Evolutionary conservation across 2,329 filamentous ascomycete species (phyloP).

Genomic region (Pestalotiopsis sp.): DNA sequence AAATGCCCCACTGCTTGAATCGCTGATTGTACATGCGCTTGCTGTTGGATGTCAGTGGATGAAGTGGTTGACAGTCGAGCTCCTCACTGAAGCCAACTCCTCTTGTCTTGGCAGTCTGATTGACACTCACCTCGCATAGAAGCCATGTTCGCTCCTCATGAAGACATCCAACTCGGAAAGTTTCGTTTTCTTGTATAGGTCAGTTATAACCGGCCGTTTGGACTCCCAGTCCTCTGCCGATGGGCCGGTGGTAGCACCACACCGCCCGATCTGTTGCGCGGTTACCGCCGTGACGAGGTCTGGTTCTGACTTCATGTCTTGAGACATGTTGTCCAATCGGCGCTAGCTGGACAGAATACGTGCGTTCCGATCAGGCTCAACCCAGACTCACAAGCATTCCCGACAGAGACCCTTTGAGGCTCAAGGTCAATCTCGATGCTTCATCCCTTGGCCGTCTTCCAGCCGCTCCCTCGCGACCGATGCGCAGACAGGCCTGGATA

Average conservation of each 20-base stretch:
- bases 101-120: background rate
- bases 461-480: background rate
- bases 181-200: constrained; percentile 6
- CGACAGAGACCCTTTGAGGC: background rate
- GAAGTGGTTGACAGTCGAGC: background rate
- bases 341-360: background rate
- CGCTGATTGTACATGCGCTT: constrained; percentile 13
- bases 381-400: background rate
- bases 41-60: background rate
- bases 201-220: background rate
- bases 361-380: background rate
- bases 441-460: background rate
- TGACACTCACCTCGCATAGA: constrained; percentile 5
- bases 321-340: constrained; percentile 1
- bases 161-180: background rate
- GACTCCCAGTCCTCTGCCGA: constrained; percentile 7
- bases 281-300: background rate
- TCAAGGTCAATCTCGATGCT: background rate
- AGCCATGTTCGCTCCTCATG: constrained; percentile 5
- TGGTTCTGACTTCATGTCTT: background rate
- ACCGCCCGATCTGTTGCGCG: background rate
- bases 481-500: background rate
- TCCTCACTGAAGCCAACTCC: background rate
- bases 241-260: constrained; percentile 7
- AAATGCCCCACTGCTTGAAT: background rate